Evolutionary conservation across 2,329 filamentous ascomycete genomes (phyloP), one percentile per base, ranked within the genome.

Genomic region (Pseudomassariella vexata): DNA sequence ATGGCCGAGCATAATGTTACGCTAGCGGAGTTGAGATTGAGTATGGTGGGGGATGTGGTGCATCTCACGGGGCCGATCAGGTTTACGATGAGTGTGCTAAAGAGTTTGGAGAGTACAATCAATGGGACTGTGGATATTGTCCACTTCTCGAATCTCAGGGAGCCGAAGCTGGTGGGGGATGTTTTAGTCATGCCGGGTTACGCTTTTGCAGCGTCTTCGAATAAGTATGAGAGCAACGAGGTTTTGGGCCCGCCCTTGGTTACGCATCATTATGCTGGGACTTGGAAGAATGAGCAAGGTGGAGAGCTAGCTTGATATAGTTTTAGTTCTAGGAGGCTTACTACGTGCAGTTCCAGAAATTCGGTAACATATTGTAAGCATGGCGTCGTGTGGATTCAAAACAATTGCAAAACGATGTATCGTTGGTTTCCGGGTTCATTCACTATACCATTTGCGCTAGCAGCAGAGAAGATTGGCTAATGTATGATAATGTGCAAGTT

Each of bases 241-340:
- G 14, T 11, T 8, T n/a, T 44, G 9, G 33, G 31, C 4, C 35
- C 36, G 4, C 19, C 31, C 5, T 33, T 48, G 28, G 42, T 47
- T 17, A 44, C 19, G 14, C 44, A 48, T 24, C 40, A 47, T 19
- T 45, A 46, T 28, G 37, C 42, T 14, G 42, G 44, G 5, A 33
- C 24, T 11, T 46, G 42, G 44, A 46, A 45, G 38, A 46, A 46
- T 20, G 28, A 36, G 9, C 16, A 40, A n/a, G 41, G 41, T 4
- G 44, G 44, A 21, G 43, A 48, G n/a, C n/a, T n/a, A n/a, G n/a
- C n/a, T n/a, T n/a, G 20, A 19, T 36, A 10, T n/a, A n/a, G n/a
- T n/a, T n/a, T n/a, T n/a, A n/a, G n/a, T n/a, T n/a, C n/a, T n/a
- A n/a, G n/a, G n/a, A n/a, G n/a, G n/a, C n/a, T n/a, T n/a, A n/a